Evolutionary conservation across 2,329 filamentous ascomycete genomes (phyloP).

Genomic region (Helotiales sp.): DNA sequence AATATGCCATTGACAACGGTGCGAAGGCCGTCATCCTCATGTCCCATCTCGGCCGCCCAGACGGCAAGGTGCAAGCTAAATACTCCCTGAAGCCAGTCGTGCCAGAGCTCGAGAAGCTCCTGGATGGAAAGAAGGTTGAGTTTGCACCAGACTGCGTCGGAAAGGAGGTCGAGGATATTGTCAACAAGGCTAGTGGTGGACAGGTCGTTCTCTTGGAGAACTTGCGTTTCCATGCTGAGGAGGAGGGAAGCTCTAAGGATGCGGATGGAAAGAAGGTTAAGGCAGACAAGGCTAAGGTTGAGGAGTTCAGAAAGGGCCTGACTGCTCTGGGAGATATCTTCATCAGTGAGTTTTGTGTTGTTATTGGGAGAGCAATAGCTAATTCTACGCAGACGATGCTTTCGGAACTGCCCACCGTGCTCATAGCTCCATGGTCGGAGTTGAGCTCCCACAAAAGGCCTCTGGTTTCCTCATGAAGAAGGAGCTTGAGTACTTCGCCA

Average conservation of each 20-base stretch:
- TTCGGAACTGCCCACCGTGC: slow-evolving; percentile 98
- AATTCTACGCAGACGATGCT: slow-evolving; percentile 74
- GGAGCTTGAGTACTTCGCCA: slow-evolving; percentile 98
- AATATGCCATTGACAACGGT: slow-evolving; percentile 86
- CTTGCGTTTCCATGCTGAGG: slow-evolving; percentile 96
- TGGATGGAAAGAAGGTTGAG: slow-evolving; percentile 77
- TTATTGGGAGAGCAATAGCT: slow-evolving; percentile 17
- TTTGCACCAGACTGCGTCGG: slow-evolving; percentile 93
- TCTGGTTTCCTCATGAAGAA: slow-evolving; percentile 99
- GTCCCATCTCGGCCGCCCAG: slow-evolving; percentile 96
- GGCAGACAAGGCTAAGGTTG: slow-evolving; percentile 91
- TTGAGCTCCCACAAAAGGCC: slow-evolving; percentile 94
- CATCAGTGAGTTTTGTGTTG: slow-evolving; percentile 72
- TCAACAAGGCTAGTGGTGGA: slow-evolving; percentile 80
- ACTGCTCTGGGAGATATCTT: slow-evolving; percentile 95
- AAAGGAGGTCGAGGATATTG: slow-evolving; percentile 84
- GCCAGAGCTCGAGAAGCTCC: slow-evolving; percentile 87
- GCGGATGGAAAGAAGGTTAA: slow-evolving; percentile 96
- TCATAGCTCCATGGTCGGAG: slow-evolving; percentile 98
- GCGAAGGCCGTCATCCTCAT: slow-evolving; percentile 95
- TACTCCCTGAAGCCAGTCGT: slow-evolving; percentile 95
- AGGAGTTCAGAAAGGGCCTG: slow-evolving; percentile 91
- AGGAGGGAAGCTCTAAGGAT: slow-evolving; percentile 96
- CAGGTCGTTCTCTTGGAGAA: slow-evolving; percentile 94
- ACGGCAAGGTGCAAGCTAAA: slow-evolving; percentile 87